Conservation (phyloP, 495 filamentous ascomycete species). For the Aspergillus incahuasiensis region DNA sequence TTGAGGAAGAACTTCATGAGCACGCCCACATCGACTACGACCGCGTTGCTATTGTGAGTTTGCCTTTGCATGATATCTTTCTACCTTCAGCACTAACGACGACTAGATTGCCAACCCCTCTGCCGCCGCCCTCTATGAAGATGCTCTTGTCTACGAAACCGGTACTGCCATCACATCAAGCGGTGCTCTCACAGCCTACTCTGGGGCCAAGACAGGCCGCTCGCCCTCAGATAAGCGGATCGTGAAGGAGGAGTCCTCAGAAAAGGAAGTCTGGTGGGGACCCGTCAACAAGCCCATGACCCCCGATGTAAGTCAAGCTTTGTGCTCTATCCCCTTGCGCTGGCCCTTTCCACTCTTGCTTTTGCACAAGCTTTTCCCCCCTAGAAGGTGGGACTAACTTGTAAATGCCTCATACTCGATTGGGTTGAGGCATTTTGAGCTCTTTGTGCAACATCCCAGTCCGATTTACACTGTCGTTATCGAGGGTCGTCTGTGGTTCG, state of each 20-base stretch:
- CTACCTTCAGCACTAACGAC: conserved; percentile 7
- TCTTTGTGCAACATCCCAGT: conserved; percentile 12
- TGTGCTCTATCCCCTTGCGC: conserved; percentile 20
- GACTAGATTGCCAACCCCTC: conserved; percentile 80
- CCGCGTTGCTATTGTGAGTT: conserved; percentile 87
- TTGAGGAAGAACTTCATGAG: conserved; percentile 96
- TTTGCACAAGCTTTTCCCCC: conserved; percentile 34
- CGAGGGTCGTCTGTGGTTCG: neutral
- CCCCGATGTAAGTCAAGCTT: conserved; percentile 75
- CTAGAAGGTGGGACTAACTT: neutral
- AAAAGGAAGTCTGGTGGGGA: conserved; percentile 94
- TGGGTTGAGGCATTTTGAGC: conserved; percentile 20
- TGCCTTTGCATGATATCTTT: neutral
- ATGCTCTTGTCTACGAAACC: conserved; percentile 97
- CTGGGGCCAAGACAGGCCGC: conserved; percentile 94
- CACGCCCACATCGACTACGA: conserved; percentile 99
- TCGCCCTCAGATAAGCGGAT: conserved; percentile 96
- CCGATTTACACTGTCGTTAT: neutral
- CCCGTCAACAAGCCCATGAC: conserved; percentile 99
- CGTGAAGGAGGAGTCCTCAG: conserved; percentile 84
- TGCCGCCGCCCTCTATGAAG: conserved; percentile 94
- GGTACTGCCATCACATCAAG: conserved; percentile 94
- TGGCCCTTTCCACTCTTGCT: conserved; percentile 23
- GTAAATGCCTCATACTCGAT: conserved; percentile 17
- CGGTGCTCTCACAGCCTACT: conserved; percentile 94